Evolutionary conservation across 75 land plant genomes (phyloP).

Genomic region (Picea glauca): DNA sequence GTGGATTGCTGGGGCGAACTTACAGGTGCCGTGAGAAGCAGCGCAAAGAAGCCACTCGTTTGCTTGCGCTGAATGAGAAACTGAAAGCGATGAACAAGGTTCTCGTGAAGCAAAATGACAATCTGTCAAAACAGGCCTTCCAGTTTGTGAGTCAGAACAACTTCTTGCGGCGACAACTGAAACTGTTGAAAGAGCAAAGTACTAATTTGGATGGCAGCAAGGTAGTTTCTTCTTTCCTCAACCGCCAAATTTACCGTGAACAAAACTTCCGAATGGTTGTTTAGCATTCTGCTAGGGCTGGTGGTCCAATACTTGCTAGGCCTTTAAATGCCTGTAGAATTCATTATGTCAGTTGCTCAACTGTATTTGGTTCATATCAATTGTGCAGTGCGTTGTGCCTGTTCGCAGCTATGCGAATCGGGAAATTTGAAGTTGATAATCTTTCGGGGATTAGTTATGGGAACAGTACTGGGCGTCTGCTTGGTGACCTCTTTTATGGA

Average conservation of each 20-base stretch:
- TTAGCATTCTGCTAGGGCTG: neutral
- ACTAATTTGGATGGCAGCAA: conserved; percentile 1
- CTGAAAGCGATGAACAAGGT: conserved; percentile 50
- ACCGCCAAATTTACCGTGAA: neutral
- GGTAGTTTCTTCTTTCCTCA: conserved; percentile 6
- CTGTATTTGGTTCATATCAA: neutral
- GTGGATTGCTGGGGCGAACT: neutral
- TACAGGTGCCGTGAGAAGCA: conserved; percentile 54
- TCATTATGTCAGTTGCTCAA: neutral
- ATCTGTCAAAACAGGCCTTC: conserved; percentile 43
- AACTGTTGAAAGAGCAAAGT: conserved; percentile 7
- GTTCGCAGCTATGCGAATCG: no score
- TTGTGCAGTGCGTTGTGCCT: no score
- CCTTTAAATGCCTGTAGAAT: neutral
- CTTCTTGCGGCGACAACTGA: conserved; percentile 34
- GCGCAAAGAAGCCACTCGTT: conserved; percentile 43
- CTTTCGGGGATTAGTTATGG: no score
- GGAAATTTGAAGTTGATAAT: no score
- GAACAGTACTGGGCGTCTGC: no score
- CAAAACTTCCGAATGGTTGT: neutral
- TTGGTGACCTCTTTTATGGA: no score
- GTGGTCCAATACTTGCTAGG: neutral
- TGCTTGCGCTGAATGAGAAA: conserved; percentile 42
- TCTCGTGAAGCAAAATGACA: conserved; percentile 51
- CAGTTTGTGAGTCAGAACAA: conserved; percentile 45